Evolutionary conservation across 169 alveolate genomes (phyloP).

Genomic region (Cyclospora cayetanensis): DNA sequence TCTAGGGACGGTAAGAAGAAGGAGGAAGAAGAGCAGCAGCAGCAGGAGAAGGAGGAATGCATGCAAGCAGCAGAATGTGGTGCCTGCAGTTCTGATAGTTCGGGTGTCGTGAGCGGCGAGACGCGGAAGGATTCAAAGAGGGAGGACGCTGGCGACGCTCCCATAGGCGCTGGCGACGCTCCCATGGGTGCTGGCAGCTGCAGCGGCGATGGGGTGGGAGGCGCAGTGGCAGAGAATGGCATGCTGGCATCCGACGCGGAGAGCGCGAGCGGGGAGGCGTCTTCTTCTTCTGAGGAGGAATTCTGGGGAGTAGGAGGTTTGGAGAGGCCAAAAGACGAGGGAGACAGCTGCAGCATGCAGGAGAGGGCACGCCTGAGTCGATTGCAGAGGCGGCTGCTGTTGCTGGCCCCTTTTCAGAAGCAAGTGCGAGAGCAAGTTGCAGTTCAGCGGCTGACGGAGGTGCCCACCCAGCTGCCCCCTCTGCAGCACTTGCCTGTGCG

Average conservation of each 20-base stretch:
- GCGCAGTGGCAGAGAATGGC: neutral
- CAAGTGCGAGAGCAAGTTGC: conserved; percentile 51
- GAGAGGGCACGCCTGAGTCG: conserved; percentile 44
- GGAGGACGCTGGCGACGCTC: conserved; percentile 7
- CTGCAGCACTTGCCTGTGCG: conserved; percentile 64
- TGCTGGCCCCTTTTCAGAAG: conserved; percentile 50
- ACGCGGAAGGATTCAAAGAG: neutral
- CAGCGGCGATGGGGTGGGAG: neutral
- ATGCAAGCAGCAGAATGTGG: neutral
- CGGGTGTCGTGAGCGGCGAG: too few species aligned
- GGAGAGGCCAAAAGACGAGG: conserved; percentile 17
- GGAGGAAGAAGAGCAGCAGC: conserved; percentile 21
- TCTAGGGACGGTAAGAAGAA: too few species aligned
- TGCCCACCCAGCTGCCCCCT: conserved; percentile 67
- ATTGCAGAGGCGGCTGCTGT: conserved; percentile 66
- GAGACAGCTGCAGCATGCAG: conserved; percentile 64
- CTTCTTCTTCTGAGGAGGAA: neutral
- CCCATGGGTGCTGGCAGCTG: conserved; percentile 5
- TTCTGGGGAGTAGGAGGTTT: conserved; percentile 42
- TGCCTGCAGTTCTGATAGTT: neutral
- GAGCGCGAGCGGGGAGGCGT: neutral
- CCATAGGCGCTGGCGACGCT: neutral
- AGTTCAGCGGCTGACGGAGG: conserved; percentile 62
- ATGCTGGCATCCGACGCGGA: neutral
- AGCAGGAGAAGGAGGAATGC: conserved; percentile 1